Evolutionary conservation across 1,284 basidiomycete genomes (phyloP), one percentile per base, ranked within the genome.

Genomic region (Retiboletus flavoniger): DNA sequence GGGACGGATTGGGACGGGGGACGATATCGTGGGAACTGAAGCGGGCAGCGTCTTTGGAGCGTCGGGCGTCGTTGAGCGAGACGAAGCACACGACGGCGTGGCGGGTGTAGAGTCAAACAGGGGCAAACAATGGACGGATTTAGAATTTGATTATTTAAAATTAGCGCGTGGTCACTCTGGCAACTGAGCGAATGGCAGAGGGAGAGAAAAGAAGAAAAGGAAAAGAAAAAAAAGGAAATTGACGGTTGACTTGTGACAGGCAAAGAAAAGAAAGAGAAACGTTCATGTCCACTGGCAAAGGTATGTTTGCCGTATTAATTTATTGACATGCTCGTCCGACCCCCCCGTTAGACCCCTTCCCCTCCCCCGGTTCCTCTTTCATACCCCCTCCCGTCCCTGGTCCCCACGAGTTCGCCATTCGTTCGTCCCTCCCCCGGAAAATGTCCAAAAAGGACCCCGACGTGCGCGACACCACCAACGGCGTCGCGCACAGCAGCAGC

Each of bases 311-410:
- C 4, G 24, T 24, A 24, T 24, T 24, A 24, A 24, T 5, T 24
- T 24, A 3, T 24, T 24, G 24, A 6, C 4, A 24, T 24, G 3
- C 24, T 9, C 11, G 26, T 52, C 35, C 43, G 50, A 60, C 41
- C 19, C 40, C 35, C 31, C 38, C 24, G 1, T 35, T 47, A 56
- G 72, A 77, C 9, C 83, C 84, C 4, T 87, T 87, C 63, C 85
- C 85, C 1, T 85, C 83, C 0, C 85, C 85, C 16, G 82, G 81
- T 0, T 85, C 82, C 9, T 77, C 83, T 1, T 87, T 88, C 61
- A 63, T 85, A 4, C 84, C 85, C 8, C 85, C 85, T 13, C 85
- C 85, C 2, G 75, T 78, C 13, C 81, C 82, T 3, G 78, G 78
- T 11, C 74, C 79, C 34, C 84, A 85, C 74, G 85, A 87, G 62